Conservation (phyloP, 257 asterid genomes). For the Phtheirospermum japonicum region DNA sequence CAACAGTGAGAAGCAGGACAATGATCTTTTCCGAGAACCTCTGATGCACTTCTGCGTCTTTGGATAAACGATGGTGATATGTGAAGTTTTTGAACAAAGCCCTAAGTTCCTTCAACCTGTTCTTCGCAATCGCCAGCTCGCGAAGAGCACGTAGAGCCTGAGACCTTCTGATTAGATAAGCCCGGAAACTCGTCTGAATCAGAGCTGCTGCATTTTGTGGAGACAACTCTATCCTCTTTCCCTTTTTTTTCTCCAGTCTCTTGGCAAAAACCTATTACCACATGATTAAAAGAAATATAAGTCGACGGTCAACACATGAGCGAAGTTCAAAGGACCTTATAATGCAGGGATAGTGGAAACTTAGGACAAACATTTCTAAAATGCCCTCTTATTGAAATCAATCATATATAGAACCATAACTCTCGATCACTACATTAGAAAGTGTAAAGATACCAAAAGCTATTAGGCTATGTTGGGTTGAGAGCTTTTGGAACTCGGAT, state of each 20-base stretch:
- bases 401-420: too few relatives aligned
- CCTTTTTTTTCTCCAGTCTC: slow-evolving; percentile 56
- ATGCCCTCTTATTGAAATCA: too few relatives aligned
- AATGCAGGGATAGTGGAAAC: too few relatives aligned
- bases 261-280: slow-evolving; percentile 54
- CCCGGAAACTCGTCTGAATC: slow-evolving; percentile 61
- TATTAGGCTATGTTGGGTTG: too few relatives aligned
- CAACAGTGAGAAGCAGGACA: slow-evolving; percentile 73
- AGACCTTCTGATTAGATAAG: slow-evolving; percentile 60
- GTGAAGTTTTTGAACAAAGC: slow-evolving; percentile 73
- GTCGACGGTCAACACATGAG: not conserved
- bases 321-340: too few relatives aligned
- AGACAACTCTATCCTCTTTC: slow-evolving; percentile 58
- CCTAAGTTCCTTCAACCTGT: slow-evolving; percentile 68
- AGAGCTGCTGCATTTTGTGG: slow-evolving; percentile 54
- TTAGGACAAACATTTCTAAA: too few relatives aligned
- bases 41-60: slow-evolving; percentile 74
- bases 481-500: too few relatives aligned
- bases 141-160: slow-evolving; percentile 66
- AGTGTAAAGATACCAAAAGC: too few relatives aligned
- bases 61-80: slow-evolving; percentile 49
- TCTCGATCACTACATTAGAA: too few relatives aligned
- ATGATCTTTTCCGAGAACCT: slow-evolving; percentile 74
- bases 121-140: slow-evolving; percentile 75
- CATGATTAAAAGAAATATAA: not conserved